Evolutionary conservation across 2,329 filamentous ascomycete species (phyloP).

Genomic region (Neonectria neomacrospora): DNA sequence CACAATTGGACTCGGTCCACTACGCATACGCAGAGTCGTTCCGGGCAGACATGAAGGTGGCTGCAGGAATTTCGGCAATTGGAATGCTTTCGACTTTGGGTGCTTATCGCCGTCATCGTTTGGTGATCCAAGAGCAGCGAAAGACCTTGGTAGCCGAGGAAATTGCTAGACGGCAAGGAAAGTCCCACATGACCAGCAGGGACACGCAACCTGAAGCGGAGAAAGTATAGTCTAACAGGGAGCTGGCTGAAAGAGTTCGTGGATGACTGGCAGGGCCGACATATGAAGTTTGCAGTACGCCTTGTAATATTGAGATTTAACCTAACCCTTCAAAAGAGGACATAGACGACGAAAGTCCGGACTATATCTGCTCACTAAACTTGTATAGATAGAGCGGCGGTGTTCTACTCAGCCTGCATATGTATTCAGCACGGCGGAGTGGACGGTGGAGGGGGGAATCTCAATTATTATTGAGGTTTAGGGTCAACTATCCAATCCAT

Average conservation of each 20-base stretch:
- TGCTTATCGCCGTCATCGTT: constrained; percentile 49
- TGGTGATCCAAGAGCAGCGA: constrained; percentile 35
- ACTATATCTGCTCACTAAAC: too few relatives aligned
- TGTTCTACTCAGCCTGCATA: too few relatives aligned
- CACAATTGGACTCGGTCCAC: constrained; percentile 49
- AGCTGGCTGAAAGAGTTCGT: background rate
- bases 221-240: background rate
- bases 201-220: background rate
- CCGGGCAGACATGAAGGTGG: constrained; percentile 59
- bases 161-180: constrained; percentile 27
- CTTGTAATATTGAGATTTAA: too few relatives aligned
- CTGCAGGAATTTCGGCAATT: constrained; percentile 53
- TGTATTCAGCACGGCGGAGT: too few relatives aligned
- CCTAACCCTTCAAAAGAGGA: too few relatives aligned
- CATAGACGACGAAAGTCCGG: too few relatives aligned
- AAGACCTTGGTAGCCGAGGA: constrained; percentile 34
- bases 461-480: too few relatives aligned
- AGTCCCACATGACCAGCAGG: background rate
- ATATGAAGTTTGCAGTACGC: too few relatives aligned
- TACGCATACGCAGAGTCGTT: constrained; percentile 58
- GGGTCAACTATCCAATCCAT: too few relatives aligned
- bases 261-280: background rate
- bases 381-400: too few relatives aligned
- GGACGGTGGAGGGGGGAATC: too few relatives aligned
- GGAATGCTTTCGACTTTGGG: constrained; percentile 55